A percentile compares a stretch with the other conserved stretches of the same genome.
phyloP scores from a whole-genome alignment of 805 yeast genomes.

The Peterozyma xylosa region DNA sequence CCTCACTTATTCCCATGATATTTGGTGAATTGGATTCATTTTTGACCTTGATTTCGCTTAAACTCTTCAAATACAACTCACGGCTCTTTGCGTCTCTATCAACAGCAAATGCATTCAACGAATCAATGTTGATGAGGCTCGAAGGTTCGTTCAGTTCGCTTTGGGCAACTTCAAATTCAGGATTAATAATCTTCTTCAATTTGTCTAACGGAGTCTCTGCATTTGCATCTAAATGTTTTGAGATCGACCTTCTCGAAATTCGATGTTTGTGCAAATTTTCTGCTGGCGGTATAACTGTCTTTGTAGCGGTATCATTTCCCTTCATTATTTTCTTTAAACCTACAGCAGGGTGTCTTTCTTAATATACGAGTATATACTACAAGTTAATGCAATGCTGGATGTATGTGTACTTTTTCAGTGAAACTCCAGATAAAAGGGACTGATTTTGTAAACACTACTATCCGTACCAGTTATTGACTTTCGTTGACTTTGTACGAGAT shows the following conservation, averaged over 20 bases:
- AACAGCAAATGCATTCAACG: constrained; percentile 5
- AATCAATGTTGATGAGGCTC: constrained; percentile 10
- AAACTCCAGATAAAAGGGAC: too few relatives aligned
- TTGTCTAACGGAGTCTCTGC: constrained; percentile 4
- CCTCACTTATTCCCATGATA: neutral
- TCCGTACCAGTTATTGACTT: too few relatives aligned
- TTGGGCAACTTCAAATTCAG: constrained; percentile 21
- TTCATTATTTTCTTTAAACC: too few relatives aligned
- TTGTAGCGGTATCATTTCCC: too few relatives aligned
- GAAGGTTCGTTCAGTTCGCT: constrained; percentile 12
- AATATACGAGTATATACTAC: too few relatives aligned
- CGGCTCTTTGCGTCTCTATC: constrained; percentile 17
- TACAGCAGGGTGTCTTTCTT: too few relatives aligned
- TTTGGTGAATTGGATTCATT: constrained; percentile 1
- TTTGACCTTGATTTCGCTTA: constrained; percentile 8
- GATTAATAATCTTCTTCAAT: constrained; percentile 13
- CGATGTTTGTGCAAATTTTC: constrained; percentile 10
- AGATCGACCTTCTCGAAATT: constrained; percentile 21
- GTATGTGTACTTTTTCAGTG: too few relatives aligned
- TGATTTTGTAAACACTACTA: too few relatives aligned
- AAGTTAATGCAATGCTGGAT: too few relatives aligned
- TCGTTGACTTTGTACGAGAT: too few relatives aligned
- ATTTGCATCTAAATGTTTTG: constrained; percentile 13
- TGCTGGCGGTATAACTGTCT: neutral
- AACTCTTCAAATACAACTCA: constrained; percentile 11